Conservation (phyloP, 352 stramenopile species). For the Pythium rhizo-oryzae region DNA sequence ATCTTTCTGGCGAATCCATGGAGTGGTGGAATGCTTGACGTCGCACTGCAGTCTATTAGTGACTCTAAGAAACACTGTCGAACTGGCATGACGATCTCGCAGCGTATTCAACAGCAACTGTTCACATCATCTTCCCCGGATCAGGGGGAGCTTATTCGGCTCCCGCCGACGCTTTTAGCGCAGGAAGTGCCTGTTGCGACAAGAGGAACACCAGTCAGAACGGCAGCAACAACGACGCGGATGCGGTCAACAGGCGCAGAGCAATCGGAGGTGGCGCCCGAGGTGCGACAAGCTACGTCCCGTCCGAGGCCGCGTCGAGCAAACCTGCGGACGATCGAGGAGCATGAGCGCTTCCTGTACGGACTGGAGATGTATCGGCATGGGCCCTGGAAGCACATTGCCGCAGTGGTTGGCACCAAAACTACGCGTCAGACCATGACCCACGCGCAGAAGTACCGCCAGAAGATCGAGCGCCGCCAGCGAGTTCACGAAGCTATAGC, state of each 20-base stretch:
- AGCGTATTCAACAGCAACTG: slow-evolving; percentile 9
- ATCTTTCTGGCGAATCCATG: not conserved
- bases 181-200: no score
- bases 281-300: not conserved
- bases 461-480: slow-evolving; percentile 23
- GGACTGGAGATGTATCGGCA: slow-evolving; percentile 47
- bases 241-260: no score
- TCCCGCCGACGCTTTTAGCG: not conserved
- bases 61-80: not conserved
- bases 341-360: slow-evolving; percentile 40
- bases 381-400: slow-evolving; percentile 53
- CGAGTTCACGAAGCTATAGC: not conserved
- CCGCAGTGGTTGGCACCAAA: slow-evolving; percentile 44
- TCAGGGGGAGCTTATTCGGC: not conserved
- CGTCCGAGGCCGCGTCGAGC: not conserved
- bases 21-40: no score
- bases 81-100: slow-evolving; percentile 23
- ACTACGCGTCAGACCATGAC: slow-evolving; percentile 57
- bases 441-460: slow-evolving; percentile 55
- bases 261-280: no score
- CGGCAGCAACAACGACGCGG: no score
- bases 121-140: not conserved
- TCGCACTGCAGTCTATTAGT: no score
- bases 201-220: no score
- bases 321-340: not conserved